phyloP scores from a whole-genome alignment of 2,329 filamentous ascomycete species.

The Curvularia spicifera region DNA sequence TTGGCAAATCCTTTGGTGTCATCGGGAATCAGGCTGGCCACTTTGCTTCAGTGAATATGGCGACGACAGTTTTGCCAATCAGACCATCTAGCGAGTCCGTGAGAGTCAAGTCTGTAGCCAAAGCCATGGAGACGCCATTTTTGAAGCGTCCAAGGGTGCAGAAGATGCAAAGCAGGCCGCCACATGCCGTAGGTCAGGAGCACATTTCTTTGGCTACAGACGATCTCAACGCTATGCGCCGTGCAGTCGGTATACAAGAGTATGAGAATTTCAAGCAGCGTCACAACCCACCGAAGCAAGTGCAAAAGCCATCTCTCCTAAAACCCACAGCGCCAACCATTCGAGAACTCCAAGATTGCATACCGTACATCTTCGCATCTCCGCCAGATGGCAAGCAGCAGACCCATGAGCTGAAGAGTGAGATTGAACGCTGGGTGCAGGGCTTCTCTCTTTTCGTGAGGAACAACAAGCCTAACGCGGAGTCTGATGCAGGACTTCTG shows the following conservation, averaged over 20 bases:
- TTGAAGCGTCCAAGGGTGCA: too few relatives aligned
- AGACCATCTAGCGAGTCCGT: background rate
- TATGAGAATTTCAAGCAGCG: background rate
- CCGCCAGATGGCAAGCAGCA: background rate
- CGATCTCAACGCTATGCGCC: constrained; percentile 1
- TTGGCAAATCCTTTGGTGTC: background rate
- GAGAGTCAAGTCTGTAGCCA: background rate
- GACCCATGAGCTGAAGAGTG: background rate
- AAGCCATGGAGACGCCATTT: background rate
- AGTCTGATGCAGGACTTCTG: background rate
- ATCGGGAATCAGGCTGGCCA: background rate
- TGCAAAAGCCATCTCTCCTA: background rate
- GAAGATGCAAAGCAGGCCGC: background rate
- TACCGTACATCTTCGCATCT: background rate
- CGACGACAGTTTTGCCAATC: background rate
- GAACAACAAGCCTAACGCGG: background rate
- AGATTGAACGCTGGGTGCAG: background rate
- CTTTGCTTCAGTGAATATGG: background rate
- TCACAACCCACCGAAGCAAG: background rate
- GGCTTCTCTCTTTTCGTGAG: background rate
- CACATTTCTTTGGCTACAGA: background rate
- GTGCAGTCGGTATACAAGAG: constrained; percentile 3
- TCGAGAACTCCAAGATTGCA: background rate
- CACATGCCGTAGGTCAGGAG: background rate
- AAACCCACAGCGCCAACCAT: background rate